Evolutionary conservation across 2,329 filamentous ascomycete genomes (phyloP).

Genomic region (Colletotrichum musae): DNA sequence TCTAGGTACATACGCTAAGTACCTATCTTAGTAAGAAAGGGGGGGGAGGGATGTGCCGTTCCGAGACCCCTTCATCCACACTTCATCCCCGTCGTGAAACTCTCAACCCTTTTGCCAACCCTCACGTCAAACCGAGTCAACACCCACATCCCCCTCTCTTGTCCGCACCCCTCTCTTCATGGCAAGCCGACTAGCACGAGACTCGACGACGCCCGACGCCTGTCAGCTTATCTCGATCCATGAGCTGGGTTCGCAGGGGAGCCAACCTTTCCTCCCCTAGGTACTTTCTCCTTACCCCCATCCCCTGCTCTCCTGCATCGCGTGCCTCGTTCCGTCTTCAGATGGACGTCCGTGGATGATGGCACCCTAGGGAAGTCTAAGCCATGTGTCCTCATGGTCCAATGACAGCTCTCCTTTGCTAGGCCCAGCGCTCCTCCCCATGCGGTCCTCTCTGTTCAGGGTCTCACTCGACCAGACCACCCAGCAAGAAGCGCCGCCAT

Average conservation of each 20-base stretch:
- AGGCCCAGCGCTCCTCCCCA: conserved; percentile 3
- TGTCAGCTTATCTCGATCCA: conserved; percentile 30
- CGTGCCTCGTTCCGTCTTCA: not conserved
- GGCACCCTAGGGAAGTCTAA: conserved; percentile 22
- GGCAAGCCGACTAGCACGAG: not conserved
- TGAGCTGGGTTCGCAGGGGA: conserved; percentile 26
- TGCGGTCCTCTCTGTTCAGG: conserved; percentile 24
- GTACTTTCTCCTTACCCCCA: not conserved
- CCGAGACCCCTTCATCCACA: conserved; percentile 20
- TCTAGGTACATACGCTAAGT: no score
- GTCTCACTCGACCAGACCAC: conserved; percentile 31
- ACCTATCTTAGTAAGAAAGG: no score
- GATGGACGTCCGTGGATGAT: conserved; percentile 8
- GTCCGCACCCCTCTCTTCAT: not conserved
- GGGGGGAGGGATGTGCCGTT: not conserved
- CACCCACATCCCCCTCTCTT: conserved; percentile 2
- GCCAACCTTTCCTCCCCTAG: not conserved
- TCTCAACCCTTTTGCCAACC: conserved; percentile 22
- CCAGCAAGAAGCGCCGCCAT: conserved; percentile 36
- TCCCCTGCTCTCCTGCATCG: not conserved
- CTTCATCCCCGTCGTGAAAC: conserved; percentile 37
- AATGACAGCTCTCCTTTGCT: conserved; percentile 8
- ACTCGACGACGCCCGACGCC: not conserved
- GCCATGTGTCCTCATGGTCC: conserved; percentile 26
- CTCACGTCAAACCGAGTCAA: conserved; percentile 21